Conservation (phyloP, 1,284 basidiomycete genomes). For the Trichosporon faecale region DNA sequence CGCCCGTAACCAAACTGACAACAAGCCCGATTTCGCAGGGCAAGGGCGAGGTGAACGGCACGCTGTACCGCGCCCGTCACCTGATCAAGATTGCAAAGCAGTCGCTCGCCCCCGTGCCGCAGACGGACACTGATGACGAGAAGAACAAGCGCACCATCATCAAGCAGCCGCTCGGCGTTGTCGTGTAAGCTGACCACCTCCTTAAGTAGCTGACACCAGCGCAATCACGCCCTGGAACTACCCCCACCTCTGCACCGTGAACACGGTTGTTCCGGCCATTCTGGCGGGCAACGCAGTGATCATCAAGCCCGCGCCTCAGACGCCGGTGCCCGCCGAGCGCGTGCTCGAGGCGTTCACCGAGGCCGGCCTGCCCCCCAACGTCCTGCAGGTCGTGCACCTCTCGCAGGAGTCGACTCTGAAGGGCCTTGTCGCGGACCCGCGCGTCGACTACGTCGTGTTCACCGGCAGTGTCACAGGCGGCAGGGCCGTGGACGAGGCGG, state of each 20-base stretch:
- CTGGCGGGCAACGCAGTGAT: constrained; percentile 81
- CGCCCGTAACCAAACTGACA: not conserved
- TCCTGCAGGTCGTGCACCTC: constrained; percentile 77
- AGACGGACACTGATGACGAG: constrained; percentile 72
- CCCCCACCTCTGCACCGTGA: constrained; percentile 84
- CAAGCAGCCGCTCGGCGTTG: constrained; percentile 79
- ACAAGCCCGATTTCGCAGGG: constrained; percentile 71
- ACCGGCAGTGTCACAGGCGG: constrained; percentile 72
- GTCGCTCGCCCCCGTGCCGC: constrained; percentile 69
- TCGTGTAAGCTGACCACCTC: constrained; percentile 71
- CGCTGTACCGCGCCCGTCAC: constrained; percentile 75
- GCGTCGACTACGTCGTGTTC: constrained; percentile 79
- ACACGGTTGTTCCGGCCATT: constrained; percentile 83
- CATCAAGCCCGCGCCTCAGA: constrained; percentile 92
- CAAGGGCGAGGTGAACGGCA: constrained; percentile 74
- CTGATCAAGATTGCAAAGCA: constrained; percentile 78
- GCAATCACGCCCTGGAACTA: constrained; percentile 59
- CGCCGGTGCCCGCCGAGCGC: constrained; percentile 79
- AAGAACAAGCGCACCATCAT: constrained; percentile 79
- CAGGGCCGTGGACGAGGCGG: constrained; percentile 48
- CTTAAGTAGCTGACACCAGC: constrained; percentile 17
- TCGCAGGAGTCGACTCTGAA: constrained; percentile 62
- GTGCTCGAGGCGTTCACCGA: constrained; percentile 65
- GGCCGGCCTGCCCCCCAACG: constrained; percentile 72
- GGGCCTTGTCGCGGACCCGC: constrained; percentile 64